A percentile compares a stretch with the other conserved stretches of the same genome.
phyloP scores from a whole-genome alignment of 257 asterid genomes.

The Mitragyna speciosa region DNA sequence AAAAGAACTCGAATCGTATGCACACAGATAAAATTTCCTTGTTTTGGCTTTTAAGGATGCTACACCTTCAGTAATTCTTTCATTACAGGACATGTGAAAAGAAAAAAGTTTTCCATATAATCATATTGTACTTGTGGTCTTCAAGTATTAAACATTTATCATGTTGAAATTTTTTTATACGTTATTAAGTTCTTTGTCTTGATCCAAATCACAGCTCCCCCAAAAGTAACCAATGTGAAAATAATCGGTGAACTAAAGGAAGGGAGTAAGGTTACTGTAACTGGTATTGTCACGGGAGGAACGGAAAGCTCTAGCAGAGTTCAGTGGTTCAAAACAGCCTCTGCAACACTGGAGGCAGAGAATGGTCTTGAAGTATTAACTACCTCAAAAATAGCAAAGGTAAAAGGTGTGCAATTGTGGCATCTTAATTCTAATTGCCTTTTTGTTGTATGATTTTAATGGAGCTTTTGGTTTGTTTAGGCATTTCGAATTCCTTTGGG shows the following conservation, averaged over 20 bases:
- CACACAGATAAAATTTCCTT: too few relatives aligned
- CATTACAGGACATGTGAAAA: not conserved
- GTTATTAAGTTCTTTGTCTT: constrained; percentile 2
- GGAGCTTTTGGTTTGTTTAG: constrained; percentile 38
- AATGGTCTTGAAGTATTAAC: constrained; percentile 73
- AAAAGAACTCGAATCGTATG: not conserved
- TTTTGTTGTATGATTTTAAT: not conserved
- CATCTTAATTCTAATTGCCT: constrained; percentile 1
- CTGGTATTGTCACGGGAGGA: constrained; percentile 96
- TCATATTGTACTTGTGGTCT: not conserved
- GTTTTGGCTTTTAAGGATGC: not conserved
- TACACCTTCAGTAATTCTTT: not conserved
- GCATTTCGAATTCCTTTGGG: constrained; percentile 93
- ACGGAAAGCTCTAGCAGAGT: constrained; percentile 98
- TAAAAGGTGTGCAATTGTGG: constrained; percentile 22
- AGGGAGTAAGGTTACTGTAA: constrained; percentile 86
- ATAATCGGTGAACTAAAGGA: constrained; percentile 93
- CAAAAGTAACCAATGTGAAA: constrained; percentile 73
- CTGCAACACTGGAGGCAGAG: constrained; percentile 67
- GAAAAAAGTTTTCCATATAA: not conserved
- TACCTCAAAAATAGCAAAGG: constrained; percentile 94
- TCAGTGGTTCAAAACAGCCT: constrained; percentile 92
- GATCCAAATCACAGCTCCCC: constrained; percentile 69
- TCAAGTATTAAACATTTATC: not conserved
- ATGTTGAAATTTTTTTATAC: constrained; percentile 9